Conservation (phyloP, 1,284 basidiomycete genomes). For the Ceratobasidium sp. region DNA sequence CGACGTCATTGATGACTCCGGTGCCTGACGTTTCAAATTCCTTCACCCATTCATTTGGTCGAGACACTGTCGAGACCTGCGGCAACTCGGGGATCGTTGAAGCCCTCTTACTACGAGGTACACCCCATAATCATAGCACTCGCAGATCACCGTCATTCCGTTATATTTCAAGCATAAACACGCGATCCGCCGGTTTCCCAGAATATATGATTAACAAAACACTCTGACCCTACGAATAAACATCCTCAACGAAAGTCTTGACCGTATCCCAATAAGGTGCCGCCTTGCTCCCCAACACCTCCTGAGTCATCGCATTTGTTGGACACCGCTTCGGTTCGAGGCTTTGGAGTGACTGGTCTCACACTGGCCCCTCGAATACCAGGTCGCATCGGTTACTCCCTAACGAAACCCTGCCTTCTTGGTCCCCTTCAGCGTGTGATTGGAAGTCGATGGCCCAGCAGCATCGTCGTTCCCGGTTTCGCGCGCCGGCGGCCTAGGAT, state of each 20-base stretch:
- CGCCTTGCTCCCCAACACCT: slow-evolving; percentile 84
- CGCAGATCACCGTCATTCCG: not conserved
- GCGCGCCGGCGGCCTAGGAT: slow-evolving; percentile 90
- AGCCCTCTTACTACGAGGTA: too few relatives aligned
- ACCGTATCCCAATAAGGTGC: slow-evolving; percentile 95
- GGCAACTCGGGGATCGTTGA: too few relatives aligned
- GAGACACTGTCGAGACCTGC: too few relatives aligned
- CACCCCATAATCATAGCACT: too few relatives aligned
- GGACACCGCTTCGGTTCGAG: slow-evolving; percentile 90
- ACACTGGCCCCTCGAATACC: slow-evolving; percentile 92
- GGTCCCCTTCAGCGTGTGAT: slow-evolving; percentile 58
- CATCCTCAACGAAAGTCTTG: slow-evolving; percentile 70
- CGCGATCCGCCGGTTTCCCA: too few relatives aligned
- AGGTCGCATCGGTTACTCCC: slow-evolving; percentile 90
- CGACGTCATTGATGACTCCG: too few relatives aligned
- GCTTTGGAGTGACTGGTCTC: slow-evolving; percentile 83
- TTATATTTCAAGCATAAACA: too few relatives aligned
- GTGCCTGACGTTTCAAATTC: too few relatives aligned
- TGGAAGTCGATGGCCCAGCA: slow-evolving; percentile 57
- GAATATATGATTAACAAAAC: too few relatives aligned
- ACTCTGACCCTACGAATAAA: slow-evolving; percentile 19
- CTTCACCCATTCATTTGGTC: too few relatives aligned
- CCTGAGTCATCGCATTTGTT: slow-evolving; percentile 87
- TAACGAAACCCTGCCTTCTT: slow-evolving; percentile 65
- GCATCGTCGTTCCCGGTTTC: slow-evolving; percentile 78